Conservation (phyloP, 208 protist species). For the Crithidia expoeki region DNA sequence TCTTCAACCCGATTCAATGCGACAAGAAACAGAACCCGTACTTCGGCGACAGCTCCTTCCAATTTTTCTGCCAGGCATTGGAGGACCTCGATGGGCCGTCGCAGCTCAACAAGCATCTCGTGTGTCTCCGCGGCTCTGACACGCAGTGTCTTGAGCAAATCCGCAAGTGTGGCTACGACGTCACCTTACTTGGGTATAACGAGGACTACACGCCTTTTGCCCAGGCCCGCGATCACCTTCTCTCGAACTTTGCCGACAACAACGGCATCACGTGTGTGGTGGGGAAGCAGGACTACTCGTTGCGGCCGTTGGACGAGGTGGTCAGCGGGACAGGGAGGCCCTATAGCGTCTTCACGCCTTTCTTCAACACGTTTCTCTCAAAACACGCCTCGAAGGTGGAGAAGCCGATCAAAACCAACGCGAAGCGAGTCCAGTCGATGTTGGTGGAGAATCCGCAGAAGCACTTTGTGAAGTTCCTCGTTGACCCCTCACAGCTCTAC, state of each 20-base stretch:
- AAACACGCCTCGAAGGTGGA: constrained; percentile 44
- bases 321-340: constrained; percentile 38
- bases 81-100: constrained; percentile 48
- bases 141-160: constrained; percentile 48
- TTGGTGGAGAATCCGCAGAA: constrained; percentile 30
- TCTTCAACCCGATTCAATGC: constrained; percentile 78
- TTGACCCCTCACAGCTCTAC: constrained; percentile 33
- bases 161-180: constrained; percentile 41
- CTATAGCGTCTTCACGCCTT: constrained; percentile 82
- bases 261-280: constrained; percentile 41
- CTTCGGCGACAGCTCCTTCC: constrained; percentile 69
- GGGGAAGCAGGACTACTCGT: constrained; percentile 54
- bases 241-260: constrained; percentile 44
- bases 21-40: constrained; percentile 65
- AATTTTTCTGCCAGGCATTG: constrained; percentile 74
- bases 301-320: constrained; percentile 55
- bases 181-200: constrained; percentile 70
- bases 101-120: constrained; percentile 61
- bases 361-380: constrained; percentile 56
- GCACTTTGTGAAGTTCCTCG: constrained; percentile 19
- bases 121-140: constrained; percentile 70
- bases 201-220: constrained; percentile 81
- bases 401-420: constrained; percentile 17
- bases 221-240: constrained; percentile 44
- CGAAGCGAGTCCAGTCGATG: constrained; percentile 27